Base-by-base conservation (phyloP, 352 stramenopile genomes). In the Pythium aristosporum region DNA sequence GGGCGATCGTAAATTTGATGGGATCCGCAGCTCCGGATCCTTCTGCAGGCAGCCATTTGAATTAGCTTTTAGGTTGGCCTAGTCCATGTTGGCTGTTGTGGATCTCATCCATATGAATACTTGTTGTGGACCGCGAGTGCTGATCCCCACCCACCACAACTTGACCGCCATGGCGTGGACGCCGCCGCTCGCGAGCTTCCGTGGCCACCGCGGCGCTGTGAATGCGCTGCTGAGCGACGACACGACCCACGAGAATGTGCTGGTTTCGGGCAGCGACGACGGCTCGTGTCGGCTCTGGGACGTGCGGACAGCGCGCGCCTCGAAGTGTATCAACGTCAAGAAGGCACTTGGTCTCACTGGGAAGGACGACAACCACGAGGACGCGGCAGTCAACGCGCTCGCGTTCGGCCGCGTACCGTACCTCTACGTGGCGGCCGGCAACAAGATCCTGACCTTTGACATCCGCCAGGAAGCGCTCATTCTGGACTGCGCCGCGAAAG, bases 201-300 rank as follows among this genome's bases (percentile, higher is more conserved):
- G 75, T 41, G 81, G 81, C 71, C 81, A 90, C 57, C 75, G 79
- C 60, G 76, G 62, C 43, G 74, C 69, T 55, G 79, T 90, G 50
- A 88, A 88, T 53, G 68, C 79, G 55, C 68, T 90, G 41, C 67
- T 88, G 9, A 78, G 74, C 55, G 79, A 90, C 47, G 81, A 90
- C 15, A 63, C 66, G 36, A 59, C 69, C 25, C 79, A 83, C 51
- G 63, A 71, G 25, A 60, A 92, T 62, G 62, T 86, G 13, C 52
- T 92, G 1, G 81, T 75, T 1, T 92, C 84, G 0, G 84, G 84
- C 28, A 85, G 84, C 41, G 76, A 89, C 47, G 84, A 92, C 50
- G 80, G 84, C 36, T 83, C 81, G 10, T 87, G 76, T 36, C 74
- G 84, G 5, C 55, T 92, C 54, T 92, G 84, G 84, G 84, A 91